Evolutionary conservation across 2,329 filamentous ascomycete genomes (phyloP).

Genomic region (Neopestalotiopsis sp.): DNA sequence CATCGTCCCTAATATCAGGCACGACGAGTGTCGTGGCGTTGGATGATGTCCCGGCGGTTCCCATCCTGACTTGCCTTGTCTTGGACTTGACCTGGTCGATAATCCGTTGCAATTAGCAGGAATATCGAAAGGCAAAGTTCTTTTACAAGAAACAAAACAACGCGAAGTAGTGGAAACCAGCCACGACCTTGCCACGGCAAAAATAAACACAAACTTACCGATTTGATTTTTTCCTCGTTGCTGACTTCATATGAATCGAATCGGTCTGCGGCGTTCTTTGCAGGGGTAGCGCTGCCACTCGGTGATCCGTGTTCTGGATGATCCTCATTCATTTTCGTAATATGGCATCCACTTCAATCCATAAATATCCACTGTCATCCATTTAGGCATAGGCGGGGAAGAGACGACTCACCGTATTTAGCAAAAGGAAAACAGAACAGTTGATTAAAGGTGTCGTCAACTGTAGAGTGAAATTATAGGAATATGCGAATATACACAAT

Average conservation of each 20-base stretch:
- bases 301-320: slow-evolving; percentile 10
- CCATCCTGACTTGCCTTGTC: not conserved
- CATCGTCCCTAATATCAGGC: slow-evolving; percentile 5
- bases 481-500: not conserved
- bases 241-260: slow-evolving; percentile 6
- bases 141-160: not conserved
- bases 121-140: not conserved
- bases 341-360: slow-evolving; percentile 1
- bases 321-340: slow-evolving; percentile 13
- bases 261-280: slow-evolving; percentile 5
- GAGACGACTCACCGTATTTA: not conserved
- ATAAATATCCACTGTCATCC: slow-evolving; percentile 1
- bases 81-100: not conserved
- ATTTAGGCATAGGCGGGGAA: slow-evolving; percentile 1
- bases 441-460: not conserved
- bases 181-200: not conserved
- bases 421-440: not conserved
- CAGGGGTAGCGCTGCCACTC: slow-evolving; percentile 6
- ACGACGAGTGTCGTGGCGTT: not conserved
- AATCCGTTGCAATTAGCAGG: not conserved
- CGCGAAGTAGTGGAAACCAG: not conserved
- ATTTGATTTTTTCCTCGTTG: not conserved
- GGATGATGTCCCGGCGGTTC: not conserved
- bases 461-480: not conserved
- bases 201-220: slow-evolving; percentile 4